Percentiles rank a stretch among this genome's conserved stretches.
Evolutionary conservation across 345 rosid species (phyloP).

Genomic region (Camelina sativa): DNA sequence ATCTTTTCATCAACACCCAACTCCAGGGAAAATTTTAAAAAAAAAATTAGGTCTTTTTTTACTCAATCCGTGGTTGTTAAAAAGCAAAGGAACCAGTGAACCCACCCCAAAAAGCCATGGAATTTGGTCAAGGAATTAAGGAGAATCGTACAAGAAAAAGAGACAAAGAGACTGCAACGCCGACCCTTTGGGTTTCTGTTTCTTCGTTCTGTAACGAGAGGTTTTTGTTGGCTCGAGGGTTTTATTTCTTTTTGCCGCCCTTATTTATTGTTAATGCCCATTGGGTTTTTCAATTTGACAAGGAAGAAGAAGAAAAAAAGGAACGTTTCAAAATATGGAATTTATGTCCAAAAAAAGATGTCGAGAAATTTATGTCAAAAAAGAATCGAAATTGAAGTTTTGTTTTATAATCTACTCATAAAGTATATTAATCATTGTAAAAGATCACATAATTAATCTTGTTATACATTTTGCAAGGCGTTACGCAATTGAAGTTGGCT

Average conservation of each 20-base stretch:
- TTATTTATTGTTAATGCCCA: neutral
- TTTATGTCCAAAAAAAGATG: too few relatives aligned
- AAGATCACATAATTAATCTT: neutral
- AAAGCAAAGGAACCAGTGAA: neutral
- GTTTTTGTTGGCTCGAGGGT: slow-evolving; percentile 20
- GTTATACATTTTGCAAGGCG: neutral
- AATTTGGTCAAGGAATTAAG: slow-evolving; percentile 2
- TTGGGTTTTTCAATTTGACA: neutral
- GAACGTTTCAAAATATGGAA: too few relatives aligned
- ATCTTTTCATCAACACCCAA: neutral
- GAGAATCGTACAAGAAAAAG: neutral
- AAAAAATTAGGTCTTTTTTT: neutral
- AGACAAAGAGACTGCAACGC: neutral
- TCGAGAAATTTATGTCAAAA: too few relatives aligned
- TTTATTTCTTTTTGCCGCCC: slow-evolving; percentile 29
- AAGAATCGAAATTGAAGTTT: too few relatives aligned
- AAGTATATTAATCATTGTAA: too few relatives aligned
- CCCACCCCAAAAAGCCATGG: slow-evolving; percentile 42
- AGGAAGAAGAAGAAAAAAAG: neutral
- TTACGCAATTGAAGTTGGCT: neutral
- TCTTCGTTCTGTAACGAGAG: slow-evolving; percentile 6
- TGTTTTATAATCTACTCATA: too few relatives aligned
- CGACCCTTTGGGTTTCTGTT: slow-evolving; percentile 17
- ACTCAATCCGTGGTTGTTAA: neutral
- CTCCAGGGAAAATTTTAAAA: neutral